These are phyloP conservation scores for Backusella tuberculispora DNA, from an alignment of 192 early-diverging fungal species.

Conservation along the genomic window DNA sequence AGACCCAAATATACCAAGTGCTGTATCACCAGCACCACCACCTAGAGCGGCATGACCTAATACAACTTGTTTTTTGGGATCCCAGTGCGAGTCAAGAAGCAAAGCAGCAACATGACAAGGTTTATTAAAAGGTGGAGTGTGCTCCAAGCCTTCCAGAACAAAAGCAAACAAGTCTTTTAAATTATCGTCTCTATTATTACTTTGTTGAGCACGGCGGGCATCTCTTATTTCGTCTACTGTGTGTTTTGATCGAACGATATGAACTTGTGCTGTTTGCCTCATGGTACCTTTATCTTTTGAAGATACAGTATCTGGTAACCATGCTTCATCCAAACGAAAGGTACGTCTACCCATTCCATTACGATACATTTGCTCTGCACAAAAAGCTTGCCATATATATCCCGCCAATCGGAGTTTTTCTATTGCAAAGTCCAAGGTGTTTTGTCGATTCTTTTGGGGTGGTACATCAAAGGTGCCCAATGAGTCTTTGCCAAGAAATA, in stretches of 20 bases:
- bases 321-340: conserved; percentile 65
- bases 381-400: conserved; percentile 78
- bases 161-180: conserved; percentile 53
- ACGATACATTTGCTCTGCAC: conserved; percentile 70
- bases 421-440: conserved; percentile 52
- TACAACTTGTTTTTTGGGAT: conserved; percentile 50
- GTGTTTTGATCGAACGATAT: conserved; percentile 52
- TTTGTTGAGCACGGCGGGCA: conserved; percentile 61
- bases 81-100: conserved; percentile 62
- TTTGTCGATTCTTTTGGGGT: conserved; percentile 49
- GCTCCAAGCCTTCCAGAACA: conserved; percentile 52
- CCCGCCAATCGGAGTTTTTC: conserved; percentile 62
- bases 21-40: conserved; percentile 53
- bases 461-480: conserved; percentile 61
- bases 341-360: conserved; percentile 72
- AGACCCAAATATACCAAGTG: conserved; percentile 72
- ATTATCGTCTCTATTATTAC: conserved; percentile 32
- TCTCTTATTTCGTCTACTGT: conserved; percentile 61
- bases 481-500: conserved; percentile 63
- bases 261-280: conserved; percentile 59
- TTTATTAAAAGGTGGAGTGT: conserved; percentile 47
- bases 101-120: conserved; percentile 57
- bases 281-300: conserved; percentile 41
- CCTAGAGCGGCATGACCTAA: conserved; percentile 70
- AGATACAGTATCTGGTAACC: conserved; percentile 56